Base-by-base conservation (phyloP, 176 grass and related monocot genomes). In the Ensete ventricosum region DNA sequence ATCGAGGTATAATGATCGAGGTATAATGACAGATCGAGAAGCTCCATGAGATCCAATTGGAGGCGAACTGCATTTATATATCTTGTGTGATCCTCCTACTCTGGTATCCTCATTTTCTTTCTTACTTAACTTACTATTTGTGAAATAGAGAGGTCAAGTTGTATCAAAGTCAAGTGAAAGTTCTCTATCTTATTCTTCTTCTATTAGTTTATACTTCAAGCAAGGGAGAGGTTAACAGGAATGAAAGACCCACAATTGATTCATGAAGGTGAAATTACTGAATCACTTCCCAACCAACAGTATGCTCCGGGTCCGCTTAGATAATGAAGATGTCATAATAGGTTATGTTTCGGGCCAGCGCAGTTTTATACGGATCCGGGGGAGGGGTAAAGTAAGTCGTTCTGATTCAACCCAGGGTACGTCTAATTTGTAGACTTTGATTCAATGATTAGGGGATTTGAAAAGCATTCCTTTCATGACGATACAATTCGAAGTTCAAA, bases 191-290 rank as follows among this genome's bases (percentile, higher is more conserved):
- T 29, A 29, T 29, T 62, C 16, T 62, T 62, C 2, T 3, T 21
- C 9, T 1, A 20, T 62, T 62, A 6, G n/a, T 23, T 21, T 7
- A 11, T 63, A 63, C 16, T 63, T 63, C 59, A 63, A 3, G 29
- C 22, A 23, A 23, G 22, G 22, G 22, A 23, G 2, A 29, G 29
- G 1, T 29, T 29, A 29, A 29, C 27, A 2, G 27, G 27, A 29
- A 2, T 29, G 27, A 29, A 29, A 29, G 27, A 29, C 27, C 27
- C 2, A 63, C 63, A 76, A 60, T 11, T 76, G 24, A 62, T 62
- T 76, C 29, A 60, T 59, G 55, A 76, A 59, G 14, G 54, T 34
- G 62, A 20, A 75, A 58, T 75, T 21, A 50, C 14, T 43, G 25
- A 75, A 50, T 34, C 25, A 48, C 73, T 63, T 48, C 55, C 22